Evolutionary conservation across 345 rosid species (phyloP), one percentile per base, ranked within the genome.

Genomic region (Hibiscus syriacus): DNA sequence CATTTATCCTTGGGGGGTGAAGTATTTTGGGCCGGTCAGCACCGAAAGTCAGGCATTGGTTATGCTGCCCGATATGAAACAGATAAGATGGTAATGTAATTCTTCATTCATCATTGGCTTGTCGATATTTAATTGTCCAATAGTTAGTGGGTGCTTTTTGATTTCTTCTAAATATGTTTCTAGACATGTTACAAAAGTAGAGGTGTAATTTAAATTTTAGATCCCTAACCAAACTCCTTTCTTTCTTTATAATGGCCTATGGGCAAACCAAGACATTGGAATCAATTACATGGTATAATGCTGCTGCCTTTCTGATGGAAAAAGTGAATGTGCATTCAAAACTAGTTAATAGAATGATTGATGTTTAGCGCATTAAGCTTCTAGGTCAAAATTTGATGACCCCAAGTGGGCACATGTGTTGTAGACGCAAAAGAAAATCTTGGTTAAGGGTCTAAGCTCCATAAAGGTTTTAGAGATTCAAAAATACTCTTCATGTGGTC

Each of bases 21-120:
- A 82, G 83, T 84, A 67, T 91, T 94, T 74, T 94, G 96, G 97
- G 90, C 95, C 58, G 99, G 99, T 81, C 95, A 84, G 72, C 99
- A 89, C 76, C 82, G 92, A 32, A 94, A 89, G 82, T 94, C 99
- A 1, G 99, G 99, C 52, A 62, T 89, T 72, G 98, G 99, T 69
- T 94, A 91, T 78, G 99, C 95, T 76, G 96, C 87, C 60, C 85
- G 98, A 67, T 91, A 89, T 66, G 97, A 84, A 74, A 89, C 86
- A 4, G 97, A 94, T 59, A 91, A 94, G 81, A 89, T 94, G 99
- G 97, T 93, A 86, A 53, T 68, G 61, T 20, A 11, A 50, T 71
- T 54, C 38, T 53, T 50, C 57, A 19, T 66, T 10, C 29, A 50
- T 66, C 13, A 48, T 43, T 30, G 56, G 49, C 60, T 67, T 36